phyloP scores from a whole-genome alignment of 1,284 basidiomycete genomes.

The Irpex rosettiformis region DNA sequence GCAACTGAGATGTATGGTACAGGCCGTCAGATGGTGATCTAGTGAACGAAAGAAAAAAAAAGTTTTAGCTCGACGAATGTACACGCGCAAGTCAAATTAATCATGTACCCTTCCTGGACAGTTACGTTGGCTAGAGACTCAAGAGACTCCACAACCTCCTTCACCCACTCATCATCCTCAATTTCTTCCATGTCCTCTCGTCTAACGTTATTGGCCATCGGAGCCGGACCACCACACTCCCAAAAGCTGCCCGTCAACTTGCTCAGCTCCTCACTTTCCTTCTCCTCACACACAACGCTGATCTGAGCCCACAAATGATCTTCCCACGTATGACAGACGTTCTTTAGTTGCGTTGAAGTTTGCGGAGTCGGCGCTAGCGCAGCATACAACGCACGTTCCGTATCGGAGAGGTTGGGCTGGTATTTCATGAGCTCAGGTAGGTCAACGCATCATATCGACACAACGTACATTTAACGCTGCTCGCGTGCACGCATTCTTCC shows the following conservation, averaged over 20 bases:
- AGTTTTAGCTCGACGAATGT: neutral
- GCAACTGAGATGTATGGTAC: constrained; percentile 83
- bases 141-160: constrained; percentile 50
- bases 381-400: constrained; percentile 86
- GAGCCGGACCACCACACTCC: constrained; percentile 48
- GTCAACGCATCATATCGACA: neutral
- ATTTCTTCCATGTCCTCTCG: constrained; percentile 25
- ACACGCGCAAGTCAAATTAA: too few species aligned
- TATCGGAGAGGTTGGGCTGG: constrained; percentile 65
- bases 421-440: constrained; percentile 1
- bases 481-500: constrained; percentile 82
- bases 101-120: constrained; percentile 61
- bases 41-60: neutral
- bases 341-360: constrained; percentile 74
- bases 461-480: constrained; percentile 69
- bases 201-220: constrained; percentile 22
- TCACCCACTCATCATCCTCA: constrained; percentile 61
- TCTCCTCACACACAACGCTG: constrained; percentile 82
- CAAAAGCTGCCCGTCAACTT: constrained; percentile 59
- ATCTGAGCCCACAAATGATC: constrained; percentile 95
- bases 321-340: constrained; percentile 87
- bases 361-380: constrained; percentile 77
- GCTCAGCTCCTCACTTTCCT: constrained; percentile 59
- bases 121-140: constrained; percentile 48
- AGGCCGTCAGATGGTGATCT: constrained; percentile 75